These are phyloP conservation scores for Mychonastes homosphaera DNA, from an alignment of 139 green algal species.

Conservation along the genomic window DNA sequence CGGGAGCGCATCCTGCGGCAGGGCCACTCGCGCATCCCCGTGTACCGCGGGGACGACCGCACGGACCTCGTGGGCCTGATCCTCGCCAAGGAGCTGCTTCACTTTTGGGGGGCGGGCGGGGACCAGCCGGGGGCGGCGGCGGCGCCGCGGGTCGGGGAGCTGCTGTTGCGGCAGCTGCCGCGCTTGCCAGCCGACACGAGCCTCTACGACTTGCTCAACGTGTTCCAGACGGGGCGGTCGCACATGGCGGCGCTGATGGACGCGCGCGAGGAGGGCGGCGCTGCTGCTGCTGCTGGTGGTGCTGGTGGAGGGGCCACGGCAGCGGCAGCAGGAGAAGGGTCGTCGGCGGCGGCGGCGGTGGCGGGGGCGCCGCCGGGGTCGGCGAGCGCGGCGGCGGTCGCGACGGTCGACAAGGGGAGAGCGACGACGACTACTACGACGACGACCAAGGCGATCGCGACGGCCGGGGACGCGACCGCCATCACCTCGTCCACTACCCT, in stretches of 20 bases:
- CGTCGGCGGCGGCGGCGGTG: neutral
- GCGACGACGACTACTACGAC: neutral
- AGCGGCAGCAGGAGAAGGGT: neutral
- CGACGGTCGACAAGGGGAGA: neutral
- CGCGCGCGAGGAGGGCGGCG: no score
- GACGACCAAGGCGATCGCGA: neutral
- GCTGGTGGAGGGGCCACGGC: neutral
- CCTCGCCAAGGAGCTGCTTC: conserved; percentile 58
- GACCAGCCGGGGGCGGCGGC: neutral
- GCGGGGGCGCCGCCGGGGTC: neutral
- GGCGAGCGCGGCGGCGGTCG: neutral
- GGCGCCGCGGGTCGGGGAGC: neutral
- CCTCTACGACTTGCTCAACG: conserved; percentile 63
- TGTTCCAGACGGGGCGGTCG: conserved; percentile 64
- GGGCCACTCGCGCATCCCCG: conserved; percentile 59
- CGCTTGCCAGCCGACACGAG: conserved; percentile 13
- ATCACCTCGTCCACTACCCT: neutral
- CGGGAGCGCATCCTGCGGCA: conserved; percentile 29
- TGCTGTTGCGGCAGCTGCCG: conserved; percentile 25
- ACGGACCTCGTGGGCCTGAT: conserved; percentile 46
- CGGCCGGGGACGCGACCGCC: neutral
- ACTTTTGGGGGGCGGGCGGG: conserved; percentile 5
- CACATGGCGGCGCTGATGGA: conserved; percentile 65
- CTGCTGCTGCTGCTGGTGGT: neutral
- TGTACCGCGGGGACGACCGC: conserved; percentile 42